Evolutionary conservation across 257 asterid species (phyloP).

Genomic region (Petunia axillaris): DNA sequence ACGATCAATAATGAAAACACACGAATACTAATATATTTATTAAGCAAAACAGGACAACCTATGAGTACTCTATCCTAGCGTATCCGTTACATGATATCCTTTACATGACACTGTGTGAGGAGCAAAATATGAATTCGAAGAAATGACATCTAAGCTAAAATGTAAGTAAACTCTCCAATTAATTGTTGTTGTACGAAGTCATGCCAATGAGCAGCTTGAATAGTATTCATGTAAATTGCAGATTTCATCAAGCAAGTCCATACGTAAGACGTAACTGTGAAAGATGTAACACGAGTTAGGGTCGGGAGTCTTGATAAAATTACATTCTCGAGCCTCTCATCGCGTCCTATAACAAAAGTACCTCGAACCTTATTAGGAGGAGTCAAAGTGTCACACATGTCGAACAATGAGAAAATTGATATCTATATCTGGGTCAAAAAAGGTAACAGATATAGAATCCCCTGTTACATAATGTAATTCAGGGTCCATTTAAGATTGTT

Average conservation of each 20-base stretch:
- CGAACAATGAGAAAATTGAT: background rate
- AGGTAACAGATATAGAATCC: conserved; percentile 1
- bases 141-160: too few species aligned
- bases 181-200: too few species aligned
- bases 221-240: too few species aligned
- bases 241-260: conserved; percentile 55
- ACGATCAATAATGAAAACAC: too few species aligned
- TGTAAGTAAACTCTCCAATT: too few species aligned
- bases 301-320: conserved; percentile 31
- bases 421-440: conserved; percentile 3
- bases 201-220: too few species aligned
- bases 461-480: conserved; percentile 18
- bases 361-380: conserved; percentile 27
- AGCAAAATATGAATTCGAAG: too few species aligned
- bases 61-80: too few species aligned
- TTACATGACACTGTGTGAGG: too few species aligned
- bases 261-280: conserved; percentile 37
- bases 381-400: background rate
- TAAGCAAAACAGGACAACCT: too few species aligned
- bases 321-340: conserved; percentile 37
- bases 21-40: too few species aligned
- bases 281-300: conserved; percentile 40
- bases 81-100: too few species aligned
- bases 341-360: conserved; percentile 27
- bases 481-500: background rate